Evolutionary conservation across 208 protist genomes (phyloP), one percentile per base, ranked within the genome.

Genomic region (Wallacemonas sp.): DNA sequence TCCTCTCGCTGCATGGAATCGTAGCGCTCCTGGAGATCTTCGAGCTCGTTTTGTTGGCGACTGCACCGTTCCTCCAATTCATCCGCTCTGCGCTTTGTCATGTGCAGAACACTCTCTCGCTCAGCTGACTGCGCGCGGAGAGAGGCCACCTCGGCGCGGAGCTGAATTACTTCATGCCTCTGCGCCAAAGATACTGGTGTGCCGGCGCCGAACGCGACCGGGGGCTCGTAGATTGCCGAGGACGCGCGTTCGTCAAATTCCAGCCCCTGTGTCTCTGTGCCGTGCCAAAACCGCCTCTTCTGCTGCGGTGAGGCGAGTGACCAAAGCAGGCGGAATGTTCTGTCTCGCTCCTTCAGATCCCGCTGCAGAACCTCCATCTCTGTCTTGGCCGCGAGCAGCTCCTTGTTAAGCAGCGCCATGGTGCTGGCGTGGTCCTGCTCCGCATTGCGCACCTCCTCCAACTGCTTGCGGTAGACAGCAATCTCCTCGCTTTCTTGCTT

Each of bases 241-340:
- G 36, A 41, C 36, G 36, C 36, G 36, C 30, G 3, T 26, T 45
- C 33, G 15, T 22, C 19, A 62, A 17, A 24, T 9, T 28, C 31
- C 56, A 5, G n/a, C 30, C n/a, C n/a, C 30, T 12, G 8, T 2
- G 33, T 59, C 19, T 26, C 56, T 2, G 62, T 26, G 55, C 47
- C 34, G 44, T 62, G 49, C n/a, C 41, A 66, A 46, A 82, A 80
- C 14, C 77, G 72, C 31, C 68, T 66, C 63, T 82, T 82, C 69
- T 86, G 76, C 30, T 82, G 72, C 17, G 75, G 80, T 53, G 75
- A 78, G 11, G 80, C 60, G 5, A 82, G 41, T 3, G 66, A 15
- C 80, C 80, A 86, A 19, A 86, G 54, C 27, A 66, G 54, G 21
- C 47, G 51, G 65, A 86, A 80, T 22, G 69, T 73, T 30, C 70